phyloP scores from a whole-genome alignment of 2,329 filamentous ascomycete genomes.

The Diplocarpon mali region DNA sequence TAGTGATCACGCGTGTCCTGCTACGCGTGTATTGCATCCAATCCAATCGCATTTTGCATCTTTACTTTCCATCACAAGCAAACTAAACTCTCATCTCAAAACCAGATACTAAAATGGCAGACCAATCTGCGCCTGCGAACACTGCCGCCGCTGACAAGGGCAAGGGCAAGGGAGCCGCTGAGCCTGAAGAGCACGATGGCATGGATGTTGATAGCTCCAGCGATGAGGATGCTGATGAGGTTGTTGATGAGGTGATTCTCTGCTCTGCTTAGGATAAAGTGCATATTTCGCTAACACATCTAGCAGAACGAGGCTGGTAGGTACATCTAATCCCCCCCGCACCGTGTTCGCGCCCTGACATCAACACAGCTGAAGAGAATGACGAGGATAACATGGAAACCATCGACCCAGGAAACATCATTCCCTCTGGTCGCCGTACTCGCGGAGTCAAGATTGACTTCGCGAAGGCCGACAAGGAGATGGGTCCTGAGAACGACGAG shows the following conservation, averaged over 20 bases:
- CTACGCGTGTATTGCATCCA: background rate
- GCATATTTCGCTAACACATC: slow-evolving; percentile 7
- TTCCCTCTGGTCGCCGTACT: slow-evolving; percentile 67
- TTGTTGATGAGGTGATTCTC: slow-evolving; percentile 31
- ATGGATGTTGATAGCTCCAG: slow-evolving; percentile 63
- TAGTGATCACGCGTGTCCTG: slow-evolving; percentile 2
- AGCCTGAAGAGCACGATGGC: slow-evolving; percentile 40
- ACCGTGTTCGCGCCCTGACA: slow-evolving; percentile 11
- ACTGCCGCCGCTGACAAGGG: slow-evolving; percentile 51
- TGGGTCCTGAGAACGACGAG: slow-evolving; percentile 66
- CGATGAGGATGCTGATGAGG: slow-evolving; percentile 54
- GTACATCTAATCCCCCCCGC: background rate
- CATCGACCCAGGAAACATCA: slow-evolving; percentile 84
- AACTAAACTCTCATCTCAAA: too few species aligned
- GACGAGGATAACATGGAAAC: slow-evolving; percentile 80
- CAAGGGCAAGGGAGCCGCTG: slow-evolving; percentile 65
- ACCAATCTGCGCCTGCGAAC: slow-evolving; percentile 32
- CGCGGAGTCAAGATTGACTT: slow-evolving; percentile 90
- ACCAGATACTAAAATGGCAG: slow-evolving; percentile 30
- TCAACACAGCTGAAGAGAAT: slow-evolving; percentile 49
- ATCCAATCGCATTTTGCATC: background rate
- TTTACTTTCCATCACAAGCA: too few species aligned
- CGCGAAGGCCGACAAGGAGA: slow-evolving; percentile 75
- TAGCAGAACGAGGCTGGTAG: slow-evolving; percentile 23
- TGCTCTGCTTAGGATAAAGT: background rate